Percentiles rank a stretch among this genome's conserved stretches.
These are phyloP conservation scores for Globisporangium canariense DNA, from an alignment of 352 stramenopile genomes.

Conservation along the genomic window DNA sequence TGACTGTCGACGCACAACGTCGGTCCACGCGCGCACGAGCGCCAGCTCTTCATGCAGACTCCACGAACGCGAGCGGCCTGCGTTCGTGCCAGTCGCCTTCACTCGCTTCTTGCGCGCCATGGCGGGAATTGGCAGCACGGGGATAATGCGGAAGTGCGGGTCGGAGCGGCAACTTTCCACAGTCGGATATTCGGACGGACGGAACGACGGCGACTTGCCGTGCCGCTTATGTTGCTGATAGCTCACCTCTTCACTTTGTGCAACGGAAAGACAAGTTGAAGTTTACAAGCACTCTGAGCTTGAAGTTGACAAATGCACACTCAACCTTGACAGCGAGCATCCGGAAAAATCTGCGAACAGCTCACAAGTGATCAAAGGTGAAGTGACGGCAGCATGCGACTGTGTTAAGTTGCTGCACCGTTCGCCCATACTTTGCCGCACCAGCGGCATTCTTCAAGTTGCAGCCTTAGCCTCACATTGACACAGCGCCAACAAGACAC, in stretches of 20 bases:
- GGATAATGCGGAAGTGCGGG: background rate
- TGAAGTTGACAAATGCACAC: background rate
- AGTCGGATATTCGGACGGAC: background rate
- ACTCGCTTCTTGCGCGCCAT: background rate
- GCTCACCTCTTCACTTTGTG: background rate
- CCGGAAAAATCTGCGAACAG: too few species aligned
- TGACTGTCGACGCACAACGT: background rate
- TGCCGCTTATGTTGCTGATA: background rate
- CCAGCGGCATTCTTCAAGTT: background rate
- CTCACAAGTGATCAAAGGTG: too few species aligned
- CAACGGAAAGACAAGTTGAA: constrained; percentile 7
- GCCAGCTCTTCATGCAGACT: background rate
- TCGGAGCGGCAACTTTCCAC: background rate
- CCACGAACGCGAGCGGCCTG: background rate
- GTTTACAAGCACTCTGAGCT: background rate
- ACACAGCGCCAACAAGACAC: background rate
- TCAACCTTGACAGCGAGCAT: background rate
- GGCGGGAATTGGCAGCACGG: background rate
- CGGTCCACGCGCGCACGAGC: background rate
- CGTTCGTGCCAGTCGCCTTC: background rate
- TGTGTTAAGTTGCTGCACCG: too few species aligned
- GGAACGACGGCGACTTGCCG: background rate
- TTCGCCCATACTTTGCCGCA: too few species aligned
- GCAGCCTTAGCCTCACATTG: background rate
- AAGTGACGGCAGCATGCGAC: too few species aligned